Evolutionary conservation across 1,284 basidiomycete species (phyloP).

Genomic region (Ustilago bromivora): DNA sequence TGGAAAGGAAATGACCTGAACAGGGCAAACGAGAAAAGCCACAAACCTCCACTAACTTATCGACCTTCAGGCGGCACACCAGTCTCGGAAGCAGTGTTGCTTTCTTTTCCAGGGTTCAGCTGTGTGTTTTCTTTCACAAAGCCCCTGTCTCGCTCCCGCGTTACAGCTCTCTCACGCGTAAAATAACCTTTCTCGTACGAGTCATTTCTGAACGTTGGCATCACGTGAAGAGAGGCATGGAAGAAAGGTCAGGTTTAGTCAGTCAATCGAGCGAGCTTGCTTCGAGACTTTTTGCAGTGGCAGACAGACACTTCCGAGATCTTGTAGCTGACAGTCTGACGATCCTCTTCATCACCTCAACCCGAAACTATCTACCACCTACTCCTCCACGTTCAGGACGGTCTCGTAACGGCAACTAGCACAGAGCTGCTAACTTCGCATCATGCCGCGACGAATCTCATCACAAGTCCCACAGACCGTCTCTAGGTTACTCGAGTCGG

Average conservation of each 20-base stretch:
- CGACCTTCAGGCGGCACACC: not conserved
- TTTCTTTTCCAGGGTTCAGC: conserved; percentile 17
- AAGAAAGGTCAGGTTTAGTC: conserved; percentile 26
- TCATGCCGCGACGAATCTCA: conserved; percentile 85
- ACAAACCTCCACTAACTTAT: conserved; percentile 11
- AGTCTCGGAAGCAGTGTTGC: not conserved
- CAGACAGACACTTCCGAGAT: conserved; percentile 2
- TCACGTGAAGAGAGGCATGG: conserved; percentile 27
- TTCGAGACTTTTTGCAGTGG: conserved; percentile 22
- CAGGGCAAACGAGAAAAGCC: not conserved
- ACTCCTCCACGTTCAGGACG: not conserved
- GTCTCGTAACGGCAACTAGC: not conserved
- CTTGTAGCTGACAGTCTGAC: not conserved
- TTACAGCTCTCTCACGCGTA: conserved; percentile 11
- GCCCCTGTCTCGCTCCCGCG: conserved; percentile 42
- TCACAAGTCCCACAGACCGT: conserved; percentile 89
- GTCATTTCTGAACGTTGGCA: not conserved
- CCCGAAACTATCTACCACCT: not conserved
- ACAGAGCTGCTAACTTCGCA: not conserved
- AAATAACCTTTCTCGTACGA: conserved; percentile 19
- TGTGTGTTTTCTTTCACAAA: conserved; percentile 19
- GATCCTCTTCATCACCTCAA: not conserved
- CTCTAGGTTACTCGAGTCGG: conserved; percentile 81
- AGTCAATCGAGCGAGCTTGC: not conserved
- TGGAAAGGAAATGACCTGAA: not conserved